Conservation (phyloP, 371 early-diverging fungal species). For the Saksenaea oblongispora region DNA sequence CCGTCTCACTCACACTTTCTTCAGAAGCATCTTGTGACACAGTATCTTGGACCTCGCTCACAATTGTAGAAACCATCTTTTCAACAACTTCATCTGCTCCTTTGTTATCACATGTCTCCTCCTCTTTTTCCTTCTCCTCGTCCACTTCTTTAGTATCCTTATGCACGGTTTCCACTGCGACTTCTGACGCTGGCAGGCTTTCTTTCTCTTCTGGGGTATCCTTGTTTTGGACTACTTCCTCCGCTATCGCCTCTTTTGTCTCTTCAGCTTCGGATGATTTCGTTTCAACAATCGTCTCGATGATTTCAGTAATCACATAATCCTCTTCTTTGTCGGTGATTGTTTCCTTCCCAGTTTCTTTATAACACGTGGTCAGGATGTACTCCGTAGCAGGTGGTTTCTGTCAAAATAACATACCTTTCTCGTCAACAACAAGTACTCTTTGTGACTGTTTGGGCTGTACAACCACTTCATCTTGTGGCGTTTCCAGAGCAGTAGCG, state of each 20-base stretch:
- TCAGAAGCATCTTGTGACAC: not conserved
- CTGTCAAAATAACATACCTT: conserved; percentile 1
- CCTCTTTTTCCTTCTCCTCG: not conserved
- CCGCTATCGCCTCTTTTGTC: not conserved
- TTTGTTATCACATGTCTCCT: not conserved
- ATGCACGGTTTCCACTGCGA: not conserved
- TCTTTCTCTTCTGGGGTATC: not conserved
- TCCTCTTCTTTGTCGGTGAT: not conserved
- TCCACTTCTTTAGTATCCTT: not conserved
- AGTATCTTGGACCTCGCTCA: not conserved
- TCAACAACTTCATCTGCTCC: not conserved
- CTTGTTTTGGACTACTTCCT: not conserved
- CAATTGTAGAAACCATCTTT: not conserved
- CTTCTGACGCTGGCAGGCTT: not conserved
- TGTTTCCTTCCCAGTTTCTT: not conserved
- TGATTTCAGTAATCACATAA: not conserved
- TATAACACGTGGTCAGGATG: not conserved
- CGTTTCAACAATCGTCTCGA: not conserved
- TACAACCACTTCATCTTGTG: not conserved
- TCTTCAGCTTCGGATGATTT: not conserved
- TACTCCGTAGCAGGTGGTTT: not conserved
- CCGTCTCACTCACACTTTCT: not conserved
- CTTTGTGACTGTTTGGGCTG: not conserved
- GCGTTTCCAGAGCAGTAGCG: not conserved
- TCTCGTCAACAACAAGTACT: not conserved